Percentiles rank a stretch among this genome's conserved stretches.
Conservation (phyloP, 2,329 filamentous ascomycete genomes). For the Trichocomaceae sp. region DNA sequence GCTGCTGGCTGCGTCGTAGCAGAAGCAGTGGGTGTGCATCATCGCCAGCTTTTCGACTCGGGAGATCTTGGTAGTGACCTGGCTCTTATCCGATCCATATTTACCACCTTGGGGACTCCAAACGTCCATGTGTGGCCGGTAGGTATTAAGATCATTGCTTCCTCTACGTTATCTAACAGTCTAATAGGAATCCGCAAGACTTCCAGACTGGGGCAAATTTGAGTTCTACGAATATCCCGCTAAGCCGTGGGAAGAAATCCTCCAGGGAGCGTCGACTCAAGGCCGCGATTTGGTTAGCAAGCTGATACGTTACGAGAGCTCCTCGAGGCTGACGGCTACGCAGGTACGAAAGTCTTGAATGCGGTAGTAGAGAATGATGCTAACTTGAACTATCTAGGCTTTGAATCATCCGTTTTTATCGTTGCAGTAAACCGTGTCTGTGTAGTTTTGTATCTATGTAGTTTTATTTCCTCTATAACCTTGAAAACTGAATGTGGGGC, state of each 20-base stretch:
- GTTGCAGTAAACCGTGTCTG: slow-evolving; percentile 8
- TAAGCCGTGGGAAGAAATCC: slow-evolving; percentile 61
- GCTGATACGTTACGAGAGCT: slow-evolving; percentile 67
- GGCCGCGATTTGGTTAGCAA: slow-evolving; percentile 60
- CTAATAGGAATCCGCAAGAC: slow-evolving; percentile 36
- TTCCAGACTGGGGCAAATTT: slow-evolving; percentile 83
- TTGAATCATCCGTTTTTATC: slow-evolving; percentile 35
- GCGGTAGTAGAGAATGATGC: background rate
- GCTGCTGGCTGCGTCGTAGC: slow-evolving; percentile 75
- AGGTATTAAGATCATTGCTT: slow-evolving; percentile 21
- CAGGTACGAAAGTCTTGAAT: slow-evolving; percentile 42
- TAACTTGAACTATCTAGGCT: slow-evolving; percentile 25
- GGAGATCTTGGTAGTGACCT: slow-evolving; percentile 89
- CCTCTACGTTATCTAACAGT: slow-evolving; percentile 1
- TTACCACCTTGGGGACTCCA: slow-evolving; percentile 84
- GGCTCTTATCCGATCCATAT: slow-evolving; percentile 83
- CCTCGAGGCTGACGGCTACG: slow-evolving; percentile 58
- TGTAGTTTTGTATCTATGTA: too few relatives aligned
- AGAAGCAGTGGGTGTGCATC: slow-evolving; percentile 56
- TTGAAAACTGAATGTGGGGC: too few relatives aligned
- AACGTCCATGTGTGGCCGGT: slow-evolving; percentile 75
- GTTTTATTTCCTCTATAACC: too few relatives aligned
- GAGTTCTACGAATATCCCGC: slow-evolving; percentile 69
- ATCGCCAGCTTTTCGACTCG: slow-evolving; percentile 70
- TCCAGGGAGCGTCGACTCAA: slow-evolving; percentile 53